Conservation (phyloP, 2,329 filamentous ascomycete genomes). For the Coniochaeta hoffmannii region DNA sequence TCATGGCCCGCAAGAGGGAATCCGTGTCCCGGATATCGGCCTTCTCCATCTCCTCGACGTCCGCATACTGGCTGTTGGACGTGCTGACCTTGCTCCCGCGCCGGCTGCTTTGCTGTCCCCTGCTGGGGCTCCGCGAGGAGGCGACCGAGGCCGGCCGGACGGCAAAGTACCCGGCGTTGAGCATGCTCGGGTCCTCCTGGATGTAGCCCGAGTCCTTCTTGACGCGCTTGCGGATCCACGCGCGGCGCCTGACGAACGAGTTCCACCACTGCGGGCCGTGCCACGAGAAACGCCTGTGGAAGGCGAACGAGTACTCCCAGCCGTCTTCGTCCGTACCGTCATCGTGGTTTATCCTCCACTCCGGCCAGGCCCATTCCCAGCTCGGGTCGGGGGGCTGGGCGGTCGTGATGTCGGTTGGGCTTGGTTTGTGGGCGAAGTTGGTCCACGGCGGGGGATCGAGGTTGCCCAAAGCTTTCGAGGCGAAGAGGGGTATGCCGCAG, state of each 20-base stretch:
- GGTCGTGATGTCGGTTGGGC: conserved; percentile 65
- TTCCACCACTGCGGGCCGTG: conserved; percentile 90
- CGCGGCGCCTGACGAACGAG: conserved; percentile 82
- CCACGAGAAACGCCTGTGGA: conserved; percentile 69
- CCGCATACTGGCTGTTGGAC: conserved; percentile 23
- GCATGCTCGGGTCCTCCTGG: conserved; percentile 51
- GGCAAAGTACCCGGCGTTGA: conserved; percentile 74
- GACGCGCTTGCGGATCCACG: conserved; percentile 78
- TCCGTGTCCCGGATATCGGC: conserved; percentile 55
- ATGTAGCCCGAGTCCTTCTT: conserved; percentile 45
- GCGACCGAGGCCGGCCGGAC: conserved; percentile 50
- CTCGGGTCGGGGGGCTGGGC: conserved; percentile 90
- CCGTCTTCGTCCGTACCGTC: conserved; percentile 80
- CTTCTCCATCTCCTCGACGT: conserved; percentile 43
- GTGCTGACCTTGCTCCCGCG: conserved; percentile 29
- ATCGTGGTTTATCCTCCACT: conserved; percentile 63
- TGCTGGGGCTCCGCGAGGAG: conserved; percentile 28
- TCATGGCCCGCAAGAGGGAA: conserved; percentile 61
- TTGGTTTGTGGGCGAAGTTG: conserved; percentile 55
- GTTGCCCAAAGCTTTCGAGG: conserved; percentile 72
- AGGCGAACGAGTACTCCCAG: conserved; percentile 94
- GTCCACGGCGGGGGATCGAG: conserved; percentile 86
- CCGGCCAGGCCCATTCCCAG: conserved; percentile 80
- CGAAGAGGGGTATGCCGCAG: conserved; percentile 87
- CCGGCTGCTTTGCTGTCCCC: conserved; percentile 15